Conservation (phyloP, 2,329 filamentous ascomycete genomes). For the Xylaria sp. region DNA sequence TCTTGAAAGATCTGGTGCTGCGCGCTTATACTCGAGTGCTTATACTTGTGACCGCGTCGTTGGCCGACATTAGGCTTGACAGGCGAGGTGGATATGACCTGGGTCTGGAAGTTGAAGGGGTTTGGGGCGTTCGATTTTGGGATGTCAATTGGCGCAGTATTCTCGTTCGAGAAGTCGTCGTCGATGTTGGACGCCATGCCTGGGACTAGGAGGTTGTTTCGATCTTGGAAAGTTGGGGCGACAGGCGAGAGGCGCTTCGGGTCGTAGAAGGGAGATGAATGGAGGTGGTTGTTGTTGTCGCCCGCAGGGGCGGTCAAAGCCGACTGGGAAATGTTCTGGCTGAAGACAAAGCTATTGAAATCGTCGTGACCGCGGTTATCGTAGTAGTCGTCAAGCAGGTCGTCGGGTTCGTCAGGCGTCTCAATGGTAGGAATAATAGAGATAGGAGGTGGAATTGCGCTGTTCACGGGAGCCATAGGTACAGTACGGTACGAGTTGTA, state of each 20-base stretch:
- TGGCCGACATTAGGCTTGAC: slow-evolving; percentile 90
- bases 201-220: slow-evolving; percentile 35
- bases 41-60: slow-evolving; percentile 95
- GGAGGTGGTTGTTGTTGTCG: slow-evolving; percentile 24
- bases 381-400: slow-evolving; percentile 5
- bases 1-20: slow-evolving; percentile 96
- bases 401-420: slow-evolving; percentile 42
- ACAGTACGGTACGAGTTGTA: background rate
- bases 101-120: slow-evolving; percentile 96
- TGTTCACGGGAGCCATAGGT: slow-evolving; percentile 35
- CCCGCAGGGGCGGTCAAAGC: slow-evolving; percentile 36
- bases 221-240: slow-evolving; percentile 46
- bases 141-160: slow-evolving; percentile 52
- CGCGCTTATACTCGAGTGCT: slow-evolving; percentile 90
- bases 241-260: slow-evolving; percentile 49
- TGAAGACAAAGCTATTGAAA: slow-evolving; percentile 5
- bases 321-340: slow-evolving; percentile 2
- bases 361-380: slow-evolving; percentile 22
- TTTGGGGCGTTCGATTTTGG: slow-evolving; percentile 58
- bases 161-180: slow-evolving; percentile 45
- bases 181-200: slow-evolving; percentile 44
- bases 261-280: slow-evolving; percentile 46
- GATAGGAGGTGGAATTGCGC: slow-evolving; percentile 43
- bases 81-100: slow-evolving; percentile 77
- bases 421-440: slow-evolving; percentile 48